Base-by-base conservation (phyloP, 805 yeast species). In the Wickerhamiella azyma region DNA sequence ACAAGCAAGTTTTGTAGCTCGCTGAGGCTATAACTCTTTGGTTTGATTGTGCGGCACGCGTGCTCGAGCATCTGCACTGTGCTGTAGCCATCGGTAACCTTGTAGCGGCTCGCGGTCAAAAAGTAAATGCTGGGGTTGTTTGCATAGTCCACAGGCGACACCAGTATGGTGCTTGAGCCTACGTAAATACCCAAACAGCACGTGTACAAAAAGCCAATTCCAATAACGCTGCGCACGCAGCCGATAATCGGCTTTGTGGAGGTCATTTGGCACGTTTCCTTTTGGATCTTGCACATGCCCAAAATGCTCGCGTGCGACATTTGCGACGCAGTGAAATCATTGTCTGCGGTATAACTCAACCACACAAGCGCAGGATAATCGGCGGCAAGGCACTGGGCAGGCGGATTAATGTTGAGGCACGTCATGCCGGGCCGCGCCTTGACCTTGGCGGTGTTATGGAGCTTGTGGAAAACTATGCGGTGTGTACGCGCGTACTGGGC, bases 151-250 rank as follows among this genome's bases (percentile, higher is more conserved):
- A 78, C 72, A 0, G 94, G 86, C 2, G 92, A 75, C 45, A 85
- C 75, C 41, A 88, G 65, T 52, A 80, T 79, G 0, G 98, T 89
- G 0, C 94, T 74, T 0, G 92, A 76, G 0, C 99, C 98, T 47
- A 84, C 65, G 56, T 79, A 92, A 0, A 81, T 77, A 5, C 98
- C 98, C 52, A 92, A 60, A 32, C 88, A 63, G 46, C 78, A 77
- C n/a, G 94, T 73, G 60, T 85, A 89, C 24, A 92, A 65, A 59
- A 92, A 88, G 0, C 99, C 99, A 24, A 89, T 62, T 0, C 96
- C 96, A 2, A 73, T 64, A 1, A 85, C 75, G 53, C 88, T 89
- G 38, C 94, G 75, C 8, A 85, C 94, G 61, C 95, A 79, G 0
- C 95, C 94, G 37, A 89, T 69, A 6, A 92, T 68, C 0, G 96